Evolutionary conservation across 352 stramenopile genomes (phyloP).

Genomic region (Phytophthora multivora): DNA sequence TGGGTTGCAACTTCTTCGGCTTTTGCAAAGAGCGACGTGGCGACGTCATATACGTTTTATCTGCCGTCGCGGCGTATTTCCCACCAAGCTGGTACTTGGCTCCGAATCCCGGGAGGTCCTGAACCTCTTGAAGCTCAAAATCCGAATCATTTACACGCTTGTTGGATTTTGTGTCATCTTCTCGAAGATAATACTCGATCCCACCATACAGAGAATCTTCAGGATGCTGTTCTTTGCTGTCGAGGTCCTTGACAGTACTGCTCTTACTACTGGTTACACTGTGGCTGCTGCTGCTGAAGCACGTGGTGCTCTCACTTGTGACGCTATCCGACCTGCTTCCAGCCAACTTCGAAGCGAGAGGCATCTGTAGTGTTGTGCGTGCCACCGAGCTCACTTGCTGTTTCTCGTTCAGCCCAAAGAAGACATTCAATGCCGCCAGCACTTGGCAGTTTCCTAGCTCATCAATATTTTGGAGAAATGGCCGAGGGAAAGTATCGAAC

Average conservation of each 20-base stretch:
- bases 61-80: neutral
- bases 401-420: slow-evolving; percentile 51
- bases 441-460: slow-evolving; percentile 47
- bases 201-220: slow-evolving; percentile 8
- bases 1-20: slow-evolving; percentile 5
- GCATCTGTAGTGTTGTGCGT: slow-evolving; percentile 12
- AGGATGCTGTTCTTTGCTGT: neutral
- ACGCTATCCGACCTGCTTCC: slow-evolving; percentile 12
- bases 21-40: neutral
- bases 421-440: slow-evolving; percentile 41
- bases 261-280: slow-evolving; percentile 13
- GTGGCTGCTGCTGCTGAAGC: slow-evolving; percentile 22
- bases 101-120: neutral
- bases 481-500: slow-evolving; percentile 53
- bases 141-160: neutral
- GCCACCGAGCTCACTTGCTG: slow-evolving; percentile 20
- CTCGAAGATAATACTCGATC: slow-evolving; percentile 25
- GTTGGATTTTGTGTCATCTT: slow-evolving; percentile 8
- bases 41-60: neutral
- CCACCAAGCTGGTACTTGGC: neutral
- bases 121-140: slow-evolving; percentile 11
- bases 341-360: slow-evolving; percentile 1
- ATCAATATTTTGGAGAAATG: slow-evolving; percentile 54
- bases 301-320: slow-evolving; percentile 22
- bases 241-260: neutral